phyloP scores from a whole-genome alignment of 1,284 basidiomycete species.

The Puccinia coronata region DNA sequence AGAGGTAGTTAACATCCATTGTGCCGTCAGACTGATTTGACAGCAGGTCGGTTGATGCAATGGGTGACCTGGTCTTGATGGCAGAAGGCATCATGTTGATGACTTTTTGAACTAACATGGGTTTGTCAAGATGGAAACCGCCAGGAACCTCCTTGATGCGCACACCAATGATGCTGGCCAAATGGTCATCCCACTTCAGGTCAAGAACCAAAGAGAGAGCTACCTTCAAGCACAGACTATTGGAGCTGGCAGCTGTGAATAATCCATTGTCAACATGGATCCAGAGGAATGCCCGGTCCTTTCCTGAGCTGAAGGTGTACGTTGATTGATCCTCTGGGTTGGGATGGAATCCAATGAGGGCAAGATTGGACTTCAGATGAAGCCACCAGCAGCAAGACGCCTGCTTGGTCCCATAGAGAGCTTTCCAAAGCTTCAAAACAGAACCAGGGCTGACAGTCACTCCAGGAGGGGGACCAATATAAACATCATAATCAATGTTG shows the following conservation, averaged over 20 bases:
- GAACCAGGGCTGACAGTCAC: neutral
- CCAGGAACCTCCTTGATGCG: neutral
- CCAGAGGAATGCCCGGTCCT: slow-evolving; percentile 1
- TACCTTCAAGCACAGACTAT: neutral
- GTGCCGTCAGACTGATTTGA: neutral
- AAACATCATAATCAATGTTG: neutral
- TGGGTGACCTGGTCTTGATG: neutral
- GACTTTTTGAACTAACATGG: neutral
- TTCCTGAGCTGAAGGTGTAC: neutral
- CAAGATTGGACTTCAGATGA: neutral
- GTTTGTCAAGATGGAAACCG: neutral
- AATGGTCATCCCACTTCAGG: neutral
- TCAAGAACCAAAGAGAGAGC: neutral
- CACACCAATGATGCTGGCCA: neutral
- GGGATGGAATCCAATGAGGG: neutral
- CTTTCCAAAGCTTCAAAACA: neutral
- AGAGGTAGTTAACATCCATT: neutral
- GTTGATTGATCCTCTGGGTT: slow-evolving; percentile 2
- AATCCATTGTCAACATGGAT: slow-evolving; percentile 27
- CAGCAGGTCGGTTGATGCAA: neutral
- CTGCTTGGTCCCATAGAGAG: neutral
- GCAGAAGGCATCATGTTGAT: neutral
- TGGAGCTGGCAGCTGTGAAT: too few relatives aligned
- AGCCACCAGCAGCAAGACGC: slow-evolving; percentile 27
- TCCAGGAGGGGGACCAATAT: neutral